These are phyloP conservation scores for Malbranchea zuffiana DNA, from an alignment of 2,329 filamentous ascomycete species.

Conservation along the genomic window DNA sequence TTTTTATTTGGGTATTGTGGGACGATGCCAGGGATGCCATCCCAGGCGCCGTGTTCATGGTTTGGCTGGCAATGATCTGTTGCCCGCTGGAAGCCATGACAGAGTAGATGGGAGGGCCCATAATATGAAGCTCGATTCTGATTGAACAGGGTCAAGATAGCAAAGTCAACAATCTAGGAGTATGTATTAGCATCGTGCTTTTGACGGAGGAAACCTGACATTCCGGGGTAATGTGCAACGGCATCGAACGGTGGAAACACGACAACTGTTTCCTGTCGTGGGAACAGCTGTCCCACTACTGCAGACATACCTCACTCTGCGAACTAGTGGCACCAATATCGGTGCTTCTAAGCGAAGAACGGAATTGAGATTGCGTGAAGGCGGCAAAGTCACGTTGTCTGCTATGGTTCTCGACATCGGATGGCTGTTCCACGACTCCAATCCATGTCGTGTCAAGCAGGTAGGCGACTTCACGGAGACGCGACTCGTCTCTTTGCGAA, in stretches of 20 bases:
- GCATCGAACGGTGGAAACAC: slow-evolving; percentile 3
- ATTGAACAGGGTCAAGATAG: slow-evolving; percentile 66
- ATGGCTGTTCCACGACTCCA: slow-evolving; percentile 38
- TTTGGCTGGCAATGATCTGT: slow-evolving; percentile 22
- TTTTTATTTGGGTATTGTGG: slow-evolving; percentile 57
- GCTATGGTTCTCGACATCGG: slow-evolving; percentile 21
- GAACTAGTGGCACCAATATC: slow-evolving; percentile 38
- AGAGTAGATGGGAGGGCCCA: slow-evolving; percentile 63
- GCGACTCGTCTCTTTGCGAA: background rate
- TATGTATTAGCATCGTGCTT: slow-evolving; percentile 1
- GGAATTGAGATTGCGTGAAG: slow-evolving; percentile 52
- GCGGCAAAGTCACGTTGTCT: slow-evolving; percentile 47
- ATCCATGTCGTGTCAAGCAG: slow-evolving; percentile 63
- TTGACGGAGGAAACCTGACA: too few relatives aligned
- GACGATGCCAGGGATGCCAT: slow-evolving; percentile 55
- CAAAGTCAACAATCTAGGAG: slow-evolving; percentile 60
- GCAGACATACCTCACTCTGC: slow-evolving; percentile 51
- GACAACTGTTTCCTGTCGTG: background rate
- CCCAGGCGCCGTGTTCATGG: slow-evolving; percentile 24
- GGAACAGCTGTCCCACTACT: background rate
- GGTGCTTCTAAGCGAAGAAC: slow-evolving; percentile 25
- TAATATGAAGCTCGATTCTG: slow-evolving; percentile 37
- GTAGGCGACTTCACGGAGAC: slow-evolving; percentile 31
- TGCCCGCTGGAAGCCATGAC: slow-evolving; percentile 63
- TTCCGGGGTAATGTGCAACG: too few relatives aligned